Base-by-base conservation (phyloP, 169 alveolate species). In the Ichthyophthirius multifiliis region DNA sequence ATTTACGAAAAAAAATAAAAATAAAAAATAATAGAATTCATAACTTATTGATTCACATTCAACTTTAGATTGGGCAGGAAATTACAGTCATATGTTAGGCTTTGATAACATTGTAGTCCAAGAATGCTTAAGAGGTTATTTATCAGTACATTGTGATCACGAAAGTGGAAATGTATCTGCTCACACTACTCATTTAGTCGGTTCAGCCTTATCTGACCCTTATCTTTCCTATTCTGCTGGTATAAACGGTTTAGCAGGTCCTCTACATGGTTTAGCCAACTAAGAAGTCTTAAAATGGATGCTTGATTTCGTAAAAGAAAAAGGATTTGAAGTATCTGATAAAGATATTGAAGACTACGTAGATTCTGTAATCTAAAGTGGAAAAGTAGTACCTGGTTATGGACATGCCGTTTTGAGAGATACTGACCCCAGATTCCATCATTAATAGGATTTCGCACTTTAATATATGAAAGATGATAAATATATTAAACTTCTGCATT, bases 371-470 rank as follows among this genome's bases (percentile, higher is more conserved):
- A 83, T 97, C 65, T 88, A 77, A 32, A 73, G 87, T 18, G 98
- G 98, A 23, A 90, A 89, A 74, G 99, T 97, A 15, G 96, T 98
- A 2, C 99, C 99, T 31, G 99, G 99, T 43, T 98, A 93, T 79
- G 99, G 99, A 7, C 99, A 98, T 84, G 99, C 99, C 12, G 99
- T 98, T 20, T 90, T 98, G 35, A 93, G 99, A 84, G 94, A 94
- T 35, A 95, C 99, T 13, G 99, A 98, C 86, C 99, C 99, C 34
- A 92, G 99, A 83, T 94, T 80, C 81, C 73, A 76, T 34, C 75
- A 48, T 44, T 82, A 89, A 80, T 85, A 93, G 43, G 93, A 94
- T 63, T 97, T 97, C 89, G 98, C 98, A 23, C 89, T 92, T 65
- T 84, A 86, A 78, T 82, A 94, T 83, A 89, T 97, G 77, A 90